Evolutionary conservation across 768 basidiomycete species (phyloP).

Genomic region (Trametes elegans): DNA sequence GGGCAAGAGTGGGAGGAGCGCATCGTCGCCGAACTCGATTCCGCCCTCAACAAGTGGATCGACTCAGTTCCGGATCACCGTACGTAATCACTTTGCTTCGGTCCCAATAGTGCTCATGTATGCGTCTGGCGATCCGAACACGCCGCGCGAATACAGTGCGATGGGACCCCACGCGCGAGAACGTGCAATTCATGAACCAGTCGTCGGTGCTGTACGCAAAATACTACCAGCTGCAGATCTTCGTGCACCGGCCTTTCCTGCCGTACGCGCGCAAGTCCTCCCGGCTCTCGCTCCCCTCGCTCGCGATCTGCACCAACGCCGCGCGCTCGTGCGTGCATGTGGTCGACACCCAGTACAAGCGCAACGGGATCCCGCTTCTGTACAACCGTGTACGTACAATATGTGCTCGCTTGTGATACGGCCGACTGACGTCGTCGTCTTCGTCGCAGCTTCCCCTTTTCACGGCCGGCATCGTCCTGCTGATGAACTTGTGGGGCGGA

Average conservation of each 20-base stretch:
- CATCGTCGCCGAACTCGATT: constrained; percentile 61
- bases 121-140: no score
- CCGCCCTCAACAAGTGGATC: constrained; percentile 59
- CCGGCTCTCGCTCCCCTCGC: constrained; percentile 51
- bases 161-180: constrained; percentile 27
- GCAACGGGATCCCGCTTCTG: neutral
- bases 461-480: constrained; percentile 43
- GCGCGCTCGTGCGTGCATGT: constrained; percentile 75
- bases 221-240: constrained; percentile 56
- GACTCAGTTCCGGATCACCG: constrained; percentile 57
- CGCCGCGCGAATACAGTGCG: constrained; percentile 18
- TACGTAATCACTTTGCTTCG: constrained; percentile 24
- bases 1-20: constrained; percentile 44
- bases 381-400: constrained; percentile 4
- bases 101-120: no score
- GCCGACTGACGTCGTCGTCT: neutral
- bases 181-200: constrained; percentile 30
- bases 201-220: constrained; percentile 38
- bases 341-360: constrained; percentile 47
- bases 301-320: constrained; percentile 86
- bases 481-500: constrained; percentile 50
- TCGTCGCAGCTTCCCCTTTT: constrained; percentile 31
- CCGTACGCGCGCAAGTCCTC: constrained; percentile 56
- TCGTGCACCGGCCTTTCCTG: constrained; percentile 79
- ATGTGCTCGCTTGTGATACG: neutral